Evolutionary conservation across 805 yeast genomes (phyloP), one percentile per base, ranked within the genome.

Genomic region (Cyberlindnera amylophila): DNA sequence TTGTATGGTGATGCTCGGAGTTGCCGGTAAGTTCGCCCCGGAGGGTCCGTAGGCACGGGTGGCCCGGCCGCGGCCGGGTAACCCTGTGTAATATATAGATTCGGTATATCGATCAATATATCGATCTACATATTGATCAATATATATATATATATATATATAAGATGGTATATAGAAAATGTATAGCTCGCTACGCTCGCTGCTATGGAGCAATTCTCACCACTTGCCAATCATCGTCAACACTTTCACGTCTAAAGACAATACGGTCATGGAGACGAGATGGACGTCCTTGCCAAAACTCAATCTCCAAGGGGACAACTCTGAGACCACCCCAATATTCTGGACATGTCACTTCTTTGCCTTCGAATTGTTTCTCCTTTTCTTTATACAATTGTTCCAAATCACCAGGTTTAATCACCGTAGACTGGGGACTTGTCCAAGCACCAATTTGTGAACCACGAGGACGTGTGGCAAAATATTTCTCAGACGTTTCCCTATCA

Each of bases 231-330:
- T 70, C 65, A 1, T 62, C 69, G 12, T 66, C 70, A 14, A 67
- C 74, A 8, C 61, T 51, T 18, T 75, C 77, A 61, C 95, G 72
- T 47, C 75, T 73, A 64, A 74, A 90, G 12, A 81, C 77, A 38
- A 90, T 70, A 53, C 99, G 77, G 63, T 93, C 99, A 63, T 93
- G 99, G 39, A 91, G 70, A 62, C 99, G 77, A 58, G 86, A 82
- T 46, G 75, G 72, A 50, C 99, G 79, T 14, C 99, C 99, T 67
- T 93, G 99, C 97, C 98, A 93, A 59, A 91, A 93, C 66, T 93
- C 99, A 51, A 91, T 75, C 59, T 88, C 96, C 35, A 86, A 66
- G 5, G 99, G 99, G 32, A 84, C 79, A 14, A 93, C 72, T 57
- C 96, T 74, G 38, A 93, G 61, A 0, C 99, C 99, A 41, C 98